These are phyloP conservation scores for Podospora anserina DNA, from an alignment of 495 filamentous ascomycete genomes.

Conservation along the genomic window DNA sequence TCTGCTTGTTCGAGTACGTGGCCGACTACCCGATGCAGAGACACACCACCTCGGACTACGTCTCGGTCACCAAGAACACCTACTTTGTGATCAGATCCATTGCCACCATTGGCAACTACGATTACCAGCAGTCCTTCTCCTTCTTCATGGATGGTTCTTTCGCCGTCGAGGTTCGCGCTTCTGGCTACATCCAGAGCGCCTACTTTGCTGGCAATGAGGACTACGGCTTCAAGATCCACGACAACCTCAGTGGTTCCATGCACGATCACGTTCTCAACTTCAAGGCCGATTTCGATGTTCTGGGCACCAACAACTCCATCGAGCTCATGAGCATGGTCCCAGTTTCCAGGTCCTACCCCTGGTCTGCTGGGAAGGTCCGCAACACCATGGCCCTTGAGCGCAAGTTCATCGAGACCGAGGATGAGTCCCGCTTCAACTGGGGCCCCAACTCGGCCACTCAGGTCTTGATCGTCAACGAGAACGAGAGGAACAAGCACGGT, in stretches of 20 bases:
- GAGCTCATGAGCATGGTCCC: constrained; percentile 42
- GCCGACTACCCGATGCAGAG: constrained; percentile 46
- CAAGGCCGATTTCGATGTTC: constrained; percentile 56
- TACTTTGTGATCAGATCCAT: constrained; percentile 44
- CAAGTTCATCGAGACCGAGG: constrained; percentile 44
- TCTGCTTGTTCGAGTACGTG: constrained; percentile 52
- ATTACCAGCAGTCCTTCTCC: constrained; percentile 35
- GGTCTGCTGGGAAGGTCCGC: constrained; percentile 44
- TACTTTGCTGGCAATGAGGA: constrained; percentile 52
- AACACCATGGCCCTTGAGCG: constrained; percentile 56
- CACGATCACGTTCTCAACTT: constrained; percentile 61
- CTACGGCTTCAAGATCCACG: constrained; percentile 56
- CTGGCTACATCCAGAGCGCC: constrained; percentile 54
- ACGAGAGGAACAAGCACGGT: constrained; percentile 50
- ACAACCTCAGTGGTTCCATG: constrained; percentile 52
- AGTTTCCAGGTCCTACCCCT: constrained; percentile 36
- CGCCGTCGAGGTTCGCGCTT: constrained; percentile 52
- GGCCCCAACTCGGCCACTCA: constrained; percentile 48
- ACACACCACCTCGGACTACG: constrained; percentile 37
- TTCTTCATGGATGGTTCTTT: constrained; percentile 56
- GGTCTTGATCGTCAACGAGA: constrained; percentile 52
- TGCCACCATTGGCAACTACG: constrained; percentile 51
- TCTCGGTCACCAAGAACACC: constrained; percentile 45
- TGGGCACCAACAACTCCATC: constrained; percentile 49
- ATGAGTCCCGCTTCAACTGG: constrained; percentile 52